Conservation (phyloP, 2,329 filamentous ascomycete genomes). For the Cladosporium velox region DNA sequence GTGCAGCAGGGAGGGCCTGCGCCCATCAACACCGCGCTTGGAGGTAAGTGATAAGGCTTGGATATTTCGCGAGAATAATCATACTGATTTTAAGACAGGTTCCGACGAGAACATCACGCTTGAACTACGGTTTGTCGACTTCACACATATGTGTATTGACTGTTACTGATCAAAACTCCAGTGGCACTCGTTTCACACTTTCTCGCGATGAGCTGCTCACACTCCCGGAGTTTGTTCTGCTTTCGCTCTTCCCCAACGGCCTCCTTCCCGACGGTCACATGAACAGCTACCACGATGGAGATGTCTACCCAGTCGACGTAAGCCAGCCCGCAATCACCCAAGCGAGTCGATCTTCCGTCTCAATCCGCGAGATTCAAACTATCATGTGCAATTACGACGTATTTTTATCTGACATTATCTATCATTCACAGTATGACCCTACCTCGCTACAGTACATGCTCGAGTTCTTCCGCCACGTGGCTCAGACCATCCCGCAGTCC, state of each 20-base stretch:
- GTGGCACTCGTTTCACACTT: slow-evolving; percentile 89
- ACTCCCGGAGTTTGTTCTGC: slow-evolving; percentile 91
- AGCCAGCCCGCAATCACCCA: slow-evolving; percentile 46
- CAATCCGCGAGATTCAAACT: slow-evolving; percentile 41
- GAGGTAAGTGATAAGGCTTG: slow-evolving; percentile 58
- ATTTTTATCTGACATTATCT: slow-evolving; percentile 59
- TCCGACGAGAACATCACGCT: slow-evolving; percentile 93
- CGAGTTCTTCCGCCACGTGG: slow-evolving; percentile 94
- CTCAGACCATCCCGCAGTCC: slow-evolving; percentile 88
- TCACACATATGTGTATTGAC: neutral
- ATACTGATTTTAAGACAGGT: slow-evolving; percentile 42
- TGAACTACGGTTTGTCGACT: slow-evolving; percentile 74
- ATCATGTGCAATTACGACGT: slow-evolving; percentile 48
- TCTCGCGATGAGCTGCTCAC: slow-evolving; percentile 94
- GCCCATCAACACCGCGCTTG: slow-evolving; percentile 77
- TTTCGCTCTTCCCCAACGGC: slow-evolving; percentile 98
- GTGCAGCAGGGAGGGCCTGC: slow-evolving; percentile 88
- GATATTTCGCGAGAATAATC: neutral
- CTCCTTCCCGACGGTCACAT: slow-evolving; percentile 95
- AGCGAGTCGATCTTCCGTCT: slow-evolving; percentile 33
- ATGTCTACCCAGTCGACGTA: slow-evolving; percentile 97
- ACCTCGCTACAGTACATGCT: slow-evolving; percentile 98
- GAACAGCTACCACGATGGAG: slow-evolving; percentile 87
- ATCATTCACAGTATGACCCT: slow-evolving; percentile 80
- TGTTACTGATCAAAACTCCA: slow-evolving; percentile 45